These are phyloP conservation scores for Monosporascus sp. DNA, from an alignment of 2,329 filamentous ascomycete species.

Conservation along the genomic window DNA sequence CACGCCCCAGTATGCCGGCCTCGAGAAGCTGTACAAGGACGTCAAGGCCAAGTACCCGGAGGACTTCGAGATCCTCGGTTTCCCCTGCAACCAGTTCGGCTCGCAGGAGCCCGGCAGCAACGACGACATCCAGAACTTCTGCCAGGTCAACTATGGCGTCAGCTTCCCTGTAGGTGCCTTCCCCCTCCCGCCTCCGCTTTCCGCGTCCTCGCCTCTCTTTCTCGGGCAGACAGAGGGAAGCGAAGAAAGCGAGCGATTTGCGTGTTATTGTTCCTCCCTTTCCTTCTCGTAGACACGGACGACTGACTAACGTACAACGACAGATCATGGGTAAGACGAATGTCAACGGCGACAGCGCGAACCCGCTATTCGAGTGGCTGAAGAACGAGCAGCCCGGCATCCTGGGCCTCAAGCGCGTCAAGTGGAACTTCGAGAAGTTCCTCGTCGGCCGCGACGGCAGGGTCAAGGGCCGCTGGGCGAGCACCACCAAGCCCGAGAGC, in stretches of 20 bases:
- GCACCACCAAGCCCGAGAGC: constrained; percentile 77
- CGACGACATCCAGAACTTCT: constrained; percentile 78
- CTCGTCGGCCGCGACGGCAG: constrained; percentile 79
- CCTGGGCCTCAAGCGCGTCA: constrained; percentile 82
- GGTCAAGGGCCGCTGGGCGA: constrained; percentile 83
- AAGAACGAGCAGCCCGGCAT: constrained; percentile 72
- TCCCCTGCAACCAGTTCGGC: constrained; percentile 98
- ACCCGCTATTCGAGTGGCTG: constrained; percentile 74
- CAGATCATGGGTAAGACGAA: constrained; percentile 80
- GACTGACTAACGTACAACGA: too few species aligned
- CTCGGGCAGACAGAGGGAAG: too few species aligned
- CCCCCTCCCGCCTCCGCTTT: too few species aligned
- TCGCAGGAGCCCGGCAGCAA: constrained; percentile 80
- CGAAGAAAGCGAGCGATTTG: too few species aligned
- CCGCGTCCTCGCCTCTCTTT: too few species aligned
- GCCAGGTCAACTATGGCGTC: constrained; percentile 91
- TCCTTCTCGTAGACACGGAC: too few species aligned
- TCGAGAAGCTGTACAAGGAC: constrained; percentile 84
- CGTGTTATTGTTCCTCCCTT: too few species aligned
- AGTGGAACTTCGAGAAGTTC: constrained; percentile 99
- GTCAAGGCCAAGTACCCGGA: constrained; percentile 64
- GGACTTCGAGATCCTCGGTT: constrained; percentile 83
- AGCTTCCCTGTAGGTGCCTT: constrained; percentile 57
- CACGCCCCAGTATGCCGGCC: constrained; percentile 87
- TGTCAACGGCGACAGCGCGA: constrained; percentile 81